Conservation (phyloP, 768 basidiomycete species). For the Lentinula lateritia region DNA sequence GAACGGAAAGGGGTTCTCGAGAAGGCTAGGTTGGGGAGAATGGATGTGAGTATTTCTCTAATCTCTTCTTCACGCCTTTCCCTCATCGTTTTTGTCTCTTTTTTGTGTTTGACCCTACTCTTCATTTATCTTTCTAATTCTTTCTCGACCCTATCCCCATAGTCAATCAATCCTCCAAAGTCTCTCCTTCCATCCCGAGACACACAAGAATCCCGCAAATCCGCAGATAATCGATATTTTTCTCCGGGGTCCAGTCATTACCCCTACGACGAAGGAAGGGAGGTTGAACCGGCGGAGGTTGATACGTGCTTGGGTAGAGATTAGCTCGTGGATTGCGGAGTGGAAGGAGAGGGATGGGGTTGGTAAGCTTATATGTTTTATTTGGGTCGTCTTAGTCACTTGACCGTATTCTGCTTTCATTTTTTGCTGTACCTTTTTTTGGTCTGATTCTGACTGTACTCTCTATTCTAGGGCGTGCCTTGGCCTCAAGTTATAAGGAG, state of each 20-base stretch:
- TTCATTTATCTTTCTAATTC: background rate
- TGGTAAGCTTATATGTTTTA: background rate
- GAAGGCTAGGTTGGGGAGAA: conserved; percentile 64
- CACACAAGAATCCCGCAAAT: background rate
- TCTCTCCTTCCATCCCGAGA: background rate
- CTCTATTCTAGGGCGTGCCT: background rate
- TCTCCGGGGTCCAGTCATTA: conserved; percentile 52
- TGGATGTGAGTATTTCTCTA: conserved; percentile 40
- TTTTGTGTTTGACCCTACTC: background rate
- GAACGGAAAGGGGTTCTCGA: conserved; percentile 47
- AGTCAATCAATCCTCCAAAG: background rate
- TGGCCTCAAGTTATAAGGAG: conserved; percentile 23
- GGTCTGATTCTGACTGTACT: background rate
- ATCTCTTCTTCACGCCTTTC: background rate
- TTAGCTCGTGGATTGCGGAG: conserved; percentile 60
- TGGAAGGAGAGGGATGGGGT: conserved; percentile 45
- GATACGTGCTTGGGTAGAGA: conserved; percentile 77
- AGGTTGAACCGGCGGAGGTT: conserved; percentile 53
- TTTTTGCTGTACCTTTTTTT: background rate
- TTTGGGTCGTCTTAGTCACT: background rate
- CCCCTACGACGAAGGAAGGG: conserved; percentile 38
- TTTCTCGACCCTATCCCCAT: too few species aligned
- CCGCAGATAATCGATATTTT: conserved; percentile 33
- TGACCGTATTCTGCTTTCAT: conserved; percentile 22
- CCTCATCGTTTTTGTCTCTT: background rate